These are phyloP conservation scores for Trichoderma citrinoviride DNA, from an alignment of 2,329 filamentous ascomycete genomes.

Conservation along the genomic window DNA sequence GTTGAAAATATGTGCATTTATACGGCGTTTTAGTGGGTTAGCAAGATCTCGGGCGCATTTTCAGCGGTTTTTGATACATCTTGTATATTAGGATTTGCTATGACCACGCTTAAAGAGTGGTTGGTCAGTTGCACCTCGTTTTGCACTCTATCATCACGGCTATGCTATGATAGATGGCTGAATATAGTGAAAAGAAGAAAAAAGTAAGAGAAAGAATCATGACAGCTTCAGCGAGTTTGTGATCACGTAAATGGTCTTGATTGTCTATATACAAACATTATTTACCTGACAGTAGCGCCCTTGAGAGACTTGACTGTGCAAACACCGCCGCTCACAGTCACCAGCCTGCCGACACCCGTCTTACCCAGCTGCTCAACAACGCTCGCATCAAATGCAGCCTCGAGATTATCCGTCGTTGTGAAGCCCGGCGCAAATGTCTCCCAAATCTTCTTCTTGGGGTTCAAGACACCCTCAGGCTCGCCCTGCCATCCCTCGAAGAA, in stretches of 20 bases:
- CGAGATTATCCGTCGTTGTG: slow-evolving; percentile 76
- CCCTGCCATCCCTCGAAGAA: slow-evolving; percentile 94
- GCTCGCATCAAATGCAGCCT: slow-evolving; percentile 82
- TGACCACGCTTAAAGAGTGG: background rate
- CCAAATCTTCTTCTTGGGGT: slow-evolving; percentile 99
- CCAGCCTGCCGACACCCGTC: slow-evolving; percentile 64
- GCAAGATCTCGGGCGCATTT: background rate
- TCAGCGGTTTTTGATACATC: slow-evolving; percentile 17
- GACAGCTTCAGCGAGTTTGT: background rate
- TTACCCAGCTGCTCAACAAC: slow-evolving; percentile 74
- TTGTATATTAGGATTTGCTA: slow-evolving; percentile 12
- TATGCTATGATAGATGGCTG: background rate
- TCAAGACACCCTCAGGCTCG: slow-evolving; percentile 87
- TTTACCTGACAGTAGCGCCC: slow-evolving; percentile 78
- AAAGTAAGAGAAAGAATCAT: background rate
- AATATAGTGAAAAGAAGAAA: background rate
- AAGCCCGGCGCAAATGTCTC: slow-evolving; percentile 96
- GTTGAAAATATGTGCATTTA: slow-evolving; percentile 11
- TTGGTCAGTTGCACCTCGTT: background rate
- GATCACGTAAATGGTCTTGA: background rate
- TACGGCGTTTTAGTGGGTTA: slow-evolving; percentile 7
- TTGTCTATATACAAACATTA: background rate
- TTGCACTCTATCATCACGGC: background rate
- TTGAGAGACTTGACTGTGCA: slow-evolving; percentile 82
- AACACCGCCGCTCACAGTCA: slow-evolving; percentile 72